A percentile compares a stretch with the other conserved stretches of the same genome.
Evolutionary conservation across 1,284 basidiomycete species (phyloP).

Genomic region (Stygiomarasmius scandens): DNA sequence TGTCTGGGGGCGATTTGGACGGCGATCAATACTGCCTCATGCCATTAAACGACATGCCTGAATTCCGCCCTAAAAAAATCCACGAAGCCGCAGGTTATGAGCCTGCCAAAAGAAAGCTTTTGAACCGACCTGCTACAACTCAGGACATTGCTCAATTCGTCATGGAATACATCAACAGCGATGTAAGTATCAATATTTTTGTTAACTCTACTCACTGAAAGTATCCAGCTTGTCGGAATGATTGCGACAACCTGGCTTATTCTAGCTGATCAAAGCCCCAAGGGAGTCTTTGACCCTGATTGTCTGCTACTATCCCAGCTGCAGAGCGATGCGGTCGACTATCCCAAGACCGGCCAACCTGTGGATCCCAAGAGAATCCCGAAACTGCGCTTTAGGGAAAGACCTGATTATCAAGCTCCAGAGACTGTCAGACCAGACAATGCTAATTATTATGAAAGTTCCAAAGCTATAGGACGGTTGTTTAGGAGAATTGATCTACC

Average conservation of each 20-base stretch:
- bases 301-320: constrained; percentile 67
- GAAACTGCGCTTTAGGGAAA: neutral
- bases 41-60: constrained; percentile 39
- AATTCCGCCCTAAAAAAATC: constrained; percentile 29
- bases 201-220: neutral
- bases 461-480: constrained; percentile 55
- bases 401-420: constrained; percentile 68
- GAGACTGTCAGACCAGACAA: constrained; percentile 47
- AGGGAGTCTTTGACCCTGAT: constrained; percentile 57
- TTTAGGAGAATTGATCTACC: constrained; percentile 53
- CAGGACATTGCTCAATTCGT: constrained; percentile 77
- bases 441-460: constrained; percentile 51
- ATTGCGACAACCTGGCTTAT: constrained; percentile 63
- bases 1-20: constrained; percentile 68
- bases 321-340: constrained; percentile 76
- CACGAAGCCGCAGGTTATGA: constrained; percentile 53
- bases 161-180: constrained; percentile 69
- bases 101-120: constrained; percentile 46
- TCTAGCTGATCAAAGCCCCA: constrained; percentile 64
- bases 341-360: constrained; percentile 63
- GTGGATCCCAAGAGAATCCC: constrained; percentile 34
- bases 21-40: constrained; percentile 63
- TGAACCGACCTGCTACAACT: constrained; percentile 62
- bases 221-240: constrained; percentile 54
- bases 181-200: constrained; percentile 40